These are phyloP conservation scores for Hemileccinum impolitum DNA, from an alignment of 768 basidiomycete species.

Conservation along the genomic window DNA sequence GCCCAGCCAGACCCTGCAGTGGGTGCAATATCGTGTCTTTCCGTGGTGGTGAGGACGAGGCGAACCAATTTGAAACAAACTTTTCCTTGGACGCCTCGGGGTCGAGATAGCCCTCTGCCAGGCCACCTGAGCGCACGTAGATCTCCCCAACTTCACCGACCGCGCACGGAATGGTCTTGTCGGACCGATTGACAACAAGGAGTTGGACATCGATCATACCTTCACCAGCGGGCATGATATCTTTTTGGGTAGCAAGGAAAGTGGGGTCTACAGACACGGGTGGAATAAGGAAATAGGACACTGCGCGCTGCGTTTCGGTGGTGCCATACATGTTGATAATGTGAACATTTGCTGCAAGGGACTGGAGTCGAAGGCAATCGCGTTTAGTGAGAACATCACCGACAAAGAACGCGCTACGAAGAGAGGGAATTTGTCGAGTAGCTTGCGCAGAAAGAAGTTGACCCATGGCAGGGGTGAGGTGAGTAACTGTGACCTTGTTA, in stretches of 20 bases:
- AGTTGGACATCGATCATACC: constrained; percentile 99
- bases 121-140: constrained; percentile 92
- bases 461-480: constrained; percentile 98
- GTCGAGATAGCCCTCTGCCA: constrained; percentile 95
- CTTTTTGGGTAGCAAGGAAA: constrained; percentile 92
- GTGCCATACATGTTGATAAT: constrained; percentile 99
- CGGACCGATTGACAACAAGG: constrained; percentile 88
- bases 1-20: constrained; percentile 49
- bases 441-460: constrained; percentile 93
- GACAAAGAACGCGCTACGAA: constrained; percentile 94
- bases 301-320: constrained; percentile 97
- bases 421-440: constrained; percentile 76
- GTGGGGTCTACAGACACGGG: constrained; percentile 79
- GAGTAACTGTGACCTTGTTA: constrained; percentile 88
- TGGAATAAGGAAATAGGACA: constrained; percentile 94
- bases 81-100: constrained; percentile 80
- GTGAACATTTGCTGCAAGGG: constrained; percentile 85
- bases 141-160: constrained; percentile 98
- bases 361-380: constrained; percentile 91
- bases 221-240: constrained; percentile 95
- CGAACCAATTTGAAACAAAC: constrained; percentile 95
- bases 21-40: constrained; percentile 75
- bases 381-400: constrained; percentile 99
- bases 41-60: constrained; percentile 42
- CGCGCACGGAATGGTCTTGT: constrained; percentile 82